Evolutionary conservation across 306 rosid genomes (phyloP).

Genomic region (Dalbergia cultrata): DNA sequence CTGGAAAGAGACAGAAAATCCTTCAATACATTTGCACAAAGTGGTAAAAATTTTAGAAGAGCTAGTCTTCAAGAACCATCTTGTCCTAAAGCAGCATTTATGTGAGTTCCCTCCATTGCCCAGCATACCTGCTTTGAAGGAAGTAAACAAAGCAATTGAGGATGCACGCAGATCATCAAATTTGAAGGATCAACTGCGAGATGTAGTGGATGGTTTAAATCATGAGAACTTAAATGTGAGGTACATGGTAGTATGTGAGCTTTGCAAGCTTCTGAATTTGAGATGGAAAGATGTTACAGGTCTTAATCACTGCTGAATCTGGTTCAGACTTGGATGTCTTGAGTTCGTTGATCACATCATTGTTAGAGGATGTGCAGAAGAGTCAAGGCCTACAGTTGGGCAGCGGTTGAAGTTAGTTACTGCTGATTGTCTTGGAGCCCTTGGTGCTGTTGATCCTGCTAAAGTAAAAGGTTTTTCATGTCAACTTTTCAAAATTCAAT

Average conservation of each 20-base stretch:
- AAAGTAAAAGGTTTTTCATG: slow-evolving; percentile 81
- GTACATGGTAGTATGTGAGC: slow-evolving; percentile 88
- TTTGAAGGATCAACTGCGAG: slow-evolving; percentile 80
- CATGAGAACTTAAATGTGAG: slow-evolving; percentile 94
- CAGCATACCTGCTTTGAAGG: slow-evolving; percentile 71
- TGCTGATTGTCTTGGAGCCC: slow-evolving; percentile 97
- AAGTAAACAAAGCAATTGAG: slow-evolving; percentile 83
- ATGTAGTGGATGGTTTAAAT: slow-evolving; percentile 87
- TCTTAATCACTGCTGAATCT: slow-evolving; percentile 77
- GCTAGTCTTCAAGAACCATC: slow-evolving; percentile 76
- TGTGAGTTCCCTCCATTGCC: slow-evolving; percentile 91
- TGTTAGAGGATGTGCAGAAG: slow-evolving; percentile 92
- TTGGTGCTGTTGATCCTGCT: slow-evolving; percentile 99
- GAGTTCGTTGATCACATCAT: slow-evolving; percentile 84
- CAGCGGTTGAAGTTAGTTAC: slow-evolving; percentile 91
- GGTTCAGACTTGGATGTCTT: slow-evolving; percentile 82
- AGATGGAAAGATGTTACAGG: slow-evolving; percentile 79
- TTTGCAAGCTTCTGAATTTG: slow-evolving; percentile 82
- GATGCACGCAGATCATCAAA: slow-evolving; percentile 87
- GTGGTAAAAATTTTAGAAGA: slow-evolving; percentile 86
- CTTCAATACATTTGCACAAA: slow-evolving; percentile 73
- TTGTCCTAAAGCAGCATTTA: slow-evolving; percentile 71
- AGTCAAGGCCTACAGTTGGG: slow-evolving; percentile 85
- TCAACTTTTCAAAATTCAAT: slow-evolving; percentile 89
- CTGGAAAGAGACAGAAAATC: slow-evolving; percentile 83